A percentile compares a stretch with the other conserved stretches of the same genome.
Conservation (phyloP, 176 grass and related monocot species). For the Phyllostachys edulis region DNA sequence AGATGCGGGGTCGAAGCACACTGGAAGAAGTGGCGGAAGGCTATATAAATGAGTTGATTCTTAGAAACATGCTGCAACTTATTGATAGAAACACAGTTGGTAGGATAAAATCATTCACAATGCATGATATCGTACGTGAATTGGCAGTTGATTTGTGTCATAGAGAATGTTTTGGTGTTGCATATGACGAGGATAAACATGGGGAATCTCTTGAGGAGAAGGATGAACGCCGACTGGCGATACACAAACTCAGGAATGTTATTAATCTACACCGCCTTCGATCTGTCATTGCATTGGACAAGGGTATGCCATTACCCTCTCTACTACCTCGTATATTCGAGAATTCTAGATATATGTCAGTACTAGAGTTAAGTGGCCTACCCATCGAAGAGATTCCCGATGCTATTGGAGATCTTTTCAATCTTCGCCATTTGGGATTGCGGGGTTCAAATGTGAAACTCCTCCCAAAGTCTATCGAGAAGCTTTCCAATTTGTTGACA, state of each 20-base stretch:
- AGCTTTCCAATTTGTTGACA: slow-evolving; percentile 1
- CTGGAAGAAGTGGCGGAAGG: neutral
- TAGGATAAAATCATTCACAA: neutral
- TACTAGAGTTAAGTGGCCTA: slow-evolving; percentile 11
- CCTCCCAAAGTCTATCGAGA: slow-evolving; percentile 24
- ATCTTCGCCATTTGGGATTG: slow-evolving; percentile 33
- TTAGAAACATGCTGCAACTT: neutral
- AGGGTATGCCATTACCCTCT: neutral
- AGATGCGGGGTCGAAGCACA: neutral
- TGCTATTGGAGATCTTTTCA: slow-evolving; percentile 23
- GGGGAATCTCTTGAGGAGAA: neutral
- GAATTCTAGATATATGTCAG: slow-evolving; percentile 1
- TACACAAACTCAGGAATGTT: neutral
- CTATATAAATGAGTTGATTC: neutral
- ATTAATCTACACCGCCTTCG: neutral
- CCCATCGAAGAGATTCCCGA: neutral
- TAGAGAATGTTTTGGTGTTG: neutral
- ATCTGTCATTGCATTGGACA: neutral
- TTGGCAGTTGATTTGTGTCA: neutral
- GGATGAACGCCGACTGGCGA: neutral
- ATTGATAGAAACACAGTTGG: neutral
- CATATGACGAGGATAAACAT: neutral
- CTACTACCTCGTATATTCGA: neutral
- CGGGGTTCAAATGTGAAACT: slow-evolving; percentile 24
- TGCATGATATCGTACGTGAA: neutral